A percentile compares a stretch with the other conserved stretches of the same genome.
Conservation (phyloP, 805 yeast species). For the Crinitomyces ghanaensis region DNA sequence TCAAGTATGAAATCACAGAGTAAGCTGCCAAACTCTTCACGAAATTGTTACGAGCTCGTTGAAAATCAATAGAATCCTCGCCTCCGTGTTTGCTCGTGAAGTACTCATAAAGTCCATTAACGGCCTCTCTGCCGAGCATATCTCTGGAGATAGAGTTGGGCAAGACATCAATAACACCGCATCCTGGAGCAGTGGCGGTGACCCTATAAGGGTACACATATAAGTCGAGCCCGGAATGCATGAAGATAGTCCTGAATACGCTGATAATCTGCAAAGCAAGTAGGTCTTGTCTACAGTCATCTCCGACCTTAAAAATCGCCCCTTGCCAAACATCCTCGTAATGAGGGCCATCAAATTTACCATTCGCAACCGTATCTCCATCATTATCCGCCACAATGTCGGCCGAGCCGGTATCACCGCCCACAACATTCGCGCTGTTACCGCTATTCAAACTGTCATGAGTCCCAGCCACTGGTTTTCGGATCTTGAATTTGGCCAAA, state of each 20-base stretch:
- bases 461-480: slow-evolving; percentile 42
- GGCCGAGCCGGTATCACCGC: slow-evolving; percentile 17
- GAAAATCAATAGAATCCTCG: slow-evolving; percentile 82
- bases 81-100: slow-evolving; percentile 88
- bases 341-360: slow-evolving; percentile 17
- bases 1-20: slow-evolving; percentile 76
- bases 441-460: slow-evolving; percentile 18
- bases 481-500: slow-evolving; percentile 87
- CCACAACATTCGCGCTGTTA: too few species aligned
- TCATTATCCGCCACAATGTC: slow-evolving; percentile 18
- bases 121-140: slow-evolving; percentile 98
- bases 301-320: slow-evolving; percentile 98
- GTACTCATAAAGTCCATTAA: slow-evolving; percentile 89
- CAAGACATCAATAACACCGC: slow-evolving; percentile 96
- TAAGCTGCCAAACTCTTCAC: slow-evolving; percentile 90
- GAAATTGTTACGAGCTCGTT: slow-evolving; percentile 82
- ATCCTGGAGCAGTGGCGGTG: slow-evolving; percentile 98
- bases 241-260: slow-evolving; percentile 85
- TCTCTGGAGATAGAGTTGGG: slow-evolving; percentile 94
- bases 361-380: slow-evolving; percentile 9
- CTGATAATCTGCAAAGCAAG: slow-evolving; percentile 86
- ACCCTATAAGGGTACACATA: slow-evolving; percentile 90
- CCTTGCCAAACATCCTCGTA: slow-evolving; percentile 67
- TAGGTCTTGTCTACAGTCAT: slow-evolving; percentile 96
- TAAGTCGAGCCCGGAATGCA: slow-evolving; percentile 74